Base-by-base conservation (phyloP, 2,329 filamentous ascomycete species). In the Aspergillus aculeatus region DNA sequence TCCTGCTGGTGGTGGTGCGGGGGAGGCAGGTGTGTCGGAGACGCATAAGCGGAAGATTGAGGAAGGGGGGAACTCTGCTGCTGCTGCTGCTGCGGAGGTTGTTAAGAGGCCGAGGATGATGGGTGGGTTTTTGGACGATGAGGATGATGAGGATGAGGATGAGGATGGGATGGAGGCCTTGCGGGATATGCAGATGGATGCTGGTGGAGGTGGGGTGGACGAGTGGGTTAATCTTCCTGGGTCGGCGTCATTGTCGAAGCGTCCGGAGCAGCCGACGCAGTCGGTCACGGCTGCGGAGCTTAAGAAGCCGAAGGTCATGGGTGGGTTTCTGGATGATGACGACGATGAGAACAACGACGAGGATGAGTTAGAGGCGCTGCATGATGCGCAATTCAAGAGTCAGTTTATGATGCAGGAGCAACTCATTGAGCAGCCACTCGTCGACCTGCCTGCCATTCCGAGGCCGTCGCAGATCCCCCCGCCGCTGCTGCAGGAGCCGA, bases 261-360 rank as follows among this genome's bases (percentile, higher is more conserved):
- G 9, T 4, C 14, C 32, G 32, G 11, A 12, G 32, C 32, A 2
- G 12, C 2, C 11, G 57, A 80, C 79, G 66, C 74, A 68, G 41
- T 64, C 64, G 47, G 66, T 73, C 21, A 68, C 71, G 56, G 58
- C 63, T 6, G 64, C 64, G 4, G 68, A 75, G 51, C 67, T 72
- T 11, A 81, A 81, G 69, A 72, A 74, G 51, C 69, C 71, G 50
- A 79, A 73, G 61, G 74, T 73, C 7, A 64, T 77, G 51, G 77
- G 75, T 38, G 77, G 77, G 11, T 80, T 80, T 59, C 57, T 78
- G 31, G 75, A 75, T 35, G 77, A 79, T 26, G 75, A 74, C 14
- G 75, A 79, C 31, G 75, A 77, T 7, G 74, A 76, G 47, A 69
- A 75, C 29, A 68, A 72, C 16, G 68, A 66, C 24, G 57, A 14